These are phyloP conservation scores for Cystofilobasidium bisporidii DNA, from an alignment of 768 basidiomycete species.

Conservation along the genomic window DNA sequence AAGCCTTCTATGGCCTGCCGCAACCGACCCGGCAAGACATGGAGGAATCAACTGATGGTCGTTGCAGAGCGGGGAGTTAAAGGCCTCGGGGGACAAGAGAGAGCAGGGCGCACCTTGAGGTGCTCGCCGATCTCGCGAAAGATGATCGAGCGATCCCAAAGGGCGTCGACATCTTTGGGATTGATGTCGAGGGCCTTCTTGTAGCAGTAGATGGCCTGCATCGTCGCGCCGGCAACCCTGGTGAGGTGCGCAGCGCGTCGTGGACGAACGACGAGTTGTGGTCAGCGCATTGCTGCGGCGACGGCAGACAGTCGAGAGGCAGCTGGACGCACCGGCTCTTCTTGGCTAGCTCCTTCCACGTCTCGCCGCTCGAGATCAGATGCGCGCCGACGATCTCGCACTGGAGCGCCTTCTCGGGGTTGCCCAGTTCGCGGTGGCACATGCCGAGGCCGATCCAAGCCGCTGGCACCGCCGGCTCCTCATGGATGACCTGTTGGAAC, in stretches of 20 bases:
- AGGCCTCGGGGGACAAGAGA: too few species aligned
- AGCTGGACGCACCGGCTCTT: slow-evolving; percentile 54
- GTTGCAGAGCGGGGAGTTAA: too few species aligned
- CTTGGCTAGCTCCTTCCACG: slow-evolving; percentile 71
- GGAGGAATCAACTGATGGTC: neutral
- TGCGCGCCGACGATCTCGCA: slow-evolving; percentile 84
- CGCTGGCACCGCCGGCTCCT: slow-evolving; percentile 70
- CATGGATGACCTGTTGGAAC: slow-evolving; percentile 85
- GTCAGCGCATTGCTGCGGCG: neutral
- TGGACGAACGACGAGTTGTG: too few species aligned
- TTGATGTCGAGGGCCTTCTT: slow-evolving; percentile 69
- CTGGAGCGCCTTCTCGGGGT: slow-evolving; percentile 64
- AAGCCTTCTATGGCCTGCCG: slow-evolving; percentile 55
- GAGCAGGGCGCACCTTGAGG: slow-evolving; percentile 48
- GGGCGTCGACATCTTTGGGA: slow-evolving; percentile 68
- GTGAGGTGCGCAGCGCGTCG: neutral
- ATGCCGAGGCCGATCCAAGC: slow-evolving; percentile 85
- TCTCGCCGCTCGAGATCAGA: slow-evolving; percentile 68
- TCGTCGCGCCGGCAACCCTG: slow-evolving; percentile 61
- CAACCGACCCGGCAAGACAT: neutral
- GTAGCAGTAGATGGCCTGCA: slow-evolving; percentile 87
- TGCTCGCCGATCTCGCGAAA: slow-evolving; percentile 66
- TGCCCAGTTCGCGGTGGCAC: slow-evolving; percentile 64
- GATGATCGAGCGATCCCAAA: slow-evolving; percentile 80
- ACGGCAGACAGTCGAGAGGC: too few species aligned